phyloP scores from a whole-genome alignment of 768 basidiomycete genomes.

The Suillus ampliporus region DNA sequence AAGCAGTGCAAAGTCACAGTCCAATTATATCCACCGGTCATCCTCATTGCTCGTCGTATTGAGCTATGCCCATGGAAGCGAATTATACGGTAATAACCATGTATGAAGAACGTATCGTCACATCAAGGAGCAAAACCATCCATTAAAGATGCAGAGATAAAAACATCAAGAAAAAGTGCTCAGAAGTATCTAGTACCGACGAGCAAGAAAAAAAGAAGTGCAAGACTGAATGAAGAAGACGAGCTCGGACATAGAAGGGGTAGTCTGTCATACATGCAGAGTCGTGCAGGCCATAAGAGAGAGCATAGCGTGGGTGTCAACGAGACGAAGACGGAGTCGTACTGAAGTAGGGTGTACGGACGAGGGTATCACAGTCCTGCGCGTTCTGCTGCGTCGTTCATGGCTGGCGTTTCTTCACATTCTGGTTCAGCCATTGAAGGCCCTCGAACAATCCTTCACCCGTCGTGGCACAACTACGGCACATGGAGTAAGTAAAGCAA shows the following conservation, averaged over 20 bases:
- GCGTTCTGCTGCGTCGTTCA: slow-evolving; percentile 42
- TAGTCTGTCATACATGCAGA: slow-evolving; percentile 43
- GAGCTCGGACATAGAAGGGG: slow-evolving; percentile 32
- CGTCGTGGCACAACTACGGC: slow-evolving; percentile 86
- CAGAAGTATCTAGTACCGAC: slow-evolving; percentile 11
- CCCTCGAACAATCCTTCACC: slow-evolving; percentile 98
- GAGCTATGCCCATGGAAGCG: background rate
- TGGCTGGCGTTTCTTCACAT: slow-evolving; percentile 91
- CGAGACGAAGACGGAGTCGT: slow-evolving; percentile 26
- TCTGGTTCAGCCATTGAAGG: slow-evolving; percentile 96
- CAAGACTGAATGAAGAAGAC: slow-evolving; percentile 31
- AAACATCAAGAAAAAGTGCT: slow-evolving; percentile 1
- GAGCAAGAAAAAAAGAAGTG: slow-evolving; percentile 22
- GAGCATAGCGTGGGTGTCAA: slow-evolving; percentile 42
- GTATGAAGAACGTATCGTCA: slow-evolving; percentile 2
- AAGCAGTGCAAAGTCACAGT: no score
- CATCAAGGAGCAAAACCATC: slow-evolving; percentile 6
- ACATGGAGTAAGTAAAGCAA: slow-evolving; percentile 12
- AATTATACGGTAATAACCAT: slow-evolving; percentile 8
- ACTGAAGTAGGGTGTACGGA: slow-evolving; percentile 30
- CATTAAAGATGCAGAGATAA: slow-evolving; percentile 6
- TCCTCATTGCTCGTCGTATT: background rate
- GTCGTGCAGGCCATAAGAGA: slow-evolving; percentile 43
- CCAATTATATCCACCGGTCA: background rate
- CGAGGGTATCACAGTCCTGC: slow-evolving; percentile 26